Evolutionary conservation across 2,329 filamentous ascomycete genomes (phyloP).

Genomic region (Ciborinia camelliae): DNA sequence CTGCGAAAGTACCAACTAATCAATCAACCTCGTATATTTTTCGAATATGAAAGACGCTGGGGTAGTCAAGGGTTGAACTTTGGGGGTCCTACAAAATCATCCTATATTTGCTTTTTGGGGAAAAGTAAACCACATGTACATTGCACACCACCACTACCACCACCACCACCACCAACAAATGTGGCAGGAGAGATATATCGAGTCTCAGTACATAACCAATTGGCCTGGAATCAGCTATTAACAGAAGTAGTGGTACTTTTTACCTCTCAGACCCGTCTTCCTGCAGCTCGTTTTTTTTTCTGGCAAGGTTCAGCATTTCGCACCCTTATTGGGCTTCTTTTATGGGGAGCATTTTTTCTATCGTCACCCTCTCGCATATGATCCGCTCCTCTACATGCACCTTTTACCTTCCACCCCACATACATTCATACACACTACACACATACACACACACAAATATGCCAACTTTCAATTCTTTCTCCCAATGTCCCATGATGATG

Average conservation of each 20-base stretch:
- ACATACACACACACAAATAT: conserved; percentile 25
- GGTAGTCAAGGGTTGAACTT: background rate
- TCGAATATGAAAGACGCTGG: background rate
- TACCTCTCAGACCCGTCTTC: conserved; percentile 24
- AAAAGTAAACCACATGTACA: conserved; percentile 25
- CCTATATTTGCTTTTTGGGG: background rate
- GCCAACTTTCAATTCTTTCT: conserved; percentile 31
- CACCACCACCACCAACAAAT: conserved; percentile 3
- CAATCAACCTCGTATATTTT: background rate
- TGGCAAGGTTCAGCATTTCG: conserved; percentile 13
- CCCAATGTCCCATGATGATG: conserved; percentile 31
- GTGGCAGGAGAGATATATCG: conserved; percentile 14
- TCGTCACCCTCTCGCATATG: conserved; percentile 21
- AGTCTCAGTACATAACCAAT: conserved; percentile 19
- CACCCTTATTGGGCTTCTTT: conserved; percentile 17
- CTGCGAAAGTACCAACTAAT: too few relatives aligned
- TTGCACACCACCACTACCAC: too few relatives aligned
- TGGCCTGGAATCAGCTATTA: conserved; percentile 13
- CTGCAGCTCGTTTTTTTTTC: conserved; percentile 27
- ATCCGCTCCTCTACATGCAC: conserved; percentile 17
- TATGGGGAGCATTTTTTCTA: conserved; percentile 19
- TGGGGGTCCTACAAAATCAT: background rate
- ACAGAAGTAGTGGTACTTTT: conserved; percentile 26
- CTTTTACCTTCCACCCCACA: conserved; percentile 23
- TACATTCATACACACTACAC: conserved; percentile 23